phyloP scores from a whole-genome alignment of 306 rosid species.

The Citrullus mucosospermus region DNA sequence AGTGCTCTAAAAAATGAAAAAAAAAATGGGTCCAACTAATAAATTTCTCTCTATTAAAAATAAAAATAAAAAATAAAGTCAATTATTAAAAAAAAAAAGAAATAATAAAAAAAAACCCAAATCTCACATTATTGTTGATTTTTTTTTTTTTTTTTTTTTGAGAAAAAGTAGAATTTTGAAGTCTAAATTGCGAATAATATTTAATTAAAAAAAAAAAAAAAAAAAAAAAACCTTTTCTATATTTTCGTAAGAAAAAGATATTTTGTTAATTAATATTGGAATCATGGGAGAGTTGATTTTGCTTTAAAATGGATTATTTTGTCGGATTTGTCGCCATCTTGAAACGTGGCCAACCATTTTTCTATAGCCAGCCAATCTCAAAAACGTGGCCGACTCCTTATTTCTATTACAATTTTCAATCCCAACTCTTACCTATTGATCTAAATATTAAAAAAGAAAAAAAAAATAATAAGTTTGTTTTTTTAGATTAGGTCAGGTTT shows the following conservation, averaged over 20 bases:
- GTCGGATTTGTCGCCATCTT: not conserved
- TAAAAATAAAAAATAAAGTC: not conserved
- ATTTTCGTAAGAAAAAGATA: not conserved
- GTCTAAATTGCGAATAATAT: not conserved
- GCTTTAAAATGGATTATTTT: not conserved
- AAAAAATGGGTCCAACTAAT: not conserved
- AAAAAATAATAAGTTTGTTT: too few species aligned
- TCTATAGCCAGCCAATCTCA: not conserved
- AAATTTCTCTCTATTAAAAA: not conserved
- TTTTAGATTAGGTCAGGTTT: too few species aligned
- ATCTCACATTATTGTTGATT: not conserved
- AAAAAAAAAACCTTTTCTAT: not conserved
- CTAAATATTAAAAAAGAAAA: too few species aligned
- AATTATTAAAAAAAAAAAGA: not conserved
- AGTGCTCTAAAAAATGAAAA: not conserved
- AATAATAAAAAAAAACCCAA: not conserved
- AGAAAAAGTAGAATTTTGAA: not conserved
- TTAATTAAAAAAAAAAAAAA: not conserved
- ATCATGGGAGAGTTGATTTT: not conserved
- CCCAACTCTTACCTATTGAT: too few species aligned
- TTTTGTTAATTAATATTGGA: not conserved
- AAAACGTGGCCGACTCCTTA: not conserved
- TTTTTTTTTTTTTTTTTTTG: too few species aligned
- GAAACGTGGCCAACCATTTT: not conserved
- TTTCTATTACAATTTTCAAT: too few species aligned